Evolutionary conservation across 768 basidiomycete species (phyloP), one percentile per base, ranked within the genome.

Genomic region (Rhodotorula graminis): DNA sequence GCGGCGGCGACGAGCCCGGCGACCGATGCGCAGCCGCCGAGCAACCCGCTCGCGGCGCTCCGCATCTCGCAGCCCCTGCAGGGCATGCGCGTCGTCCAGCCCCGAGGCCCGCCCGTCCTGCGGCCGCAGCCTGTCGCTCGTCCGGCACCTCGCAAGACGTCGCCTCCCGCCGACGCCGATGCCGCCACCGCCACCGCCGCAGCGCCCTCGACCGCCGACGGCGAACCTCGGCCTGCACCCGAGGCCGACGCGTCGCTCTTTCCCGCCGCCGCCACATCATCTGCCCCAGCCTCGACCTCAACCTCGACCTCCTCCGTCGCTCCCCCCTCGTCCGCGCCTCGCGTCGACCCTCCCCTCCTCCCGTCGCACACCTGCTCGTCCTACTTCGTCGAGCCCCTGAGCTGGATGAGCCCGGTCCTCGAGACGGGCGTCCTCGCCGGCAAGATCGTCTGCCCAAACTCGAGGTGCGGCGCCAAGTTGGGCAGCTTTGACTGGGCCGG

Each of bases 401-500:
- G 90, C 84, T 99, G 95, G 96, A 99, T 99, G 95, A 88, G 92
- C 62, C 85, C 88, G 10, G 86, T 89, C 76, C 82, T 97, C 16
- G 84, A 87, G 49, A 81, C 83, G n/a, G 94, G 93, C 0, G 85
- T 88, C 57, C 82, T 94, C 50, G 86, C 88, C 0, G 96, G 96
- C 27, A 96, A 93, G 84, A 90, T 99, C 76, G 70, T 86, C 0
- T 99, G 96, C 77, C 96, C 96, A 8, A 95, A 94, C 81, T 85
- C 88, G 77, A 93, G 91, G 78, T 99, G 96, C 77, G 85, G 85
- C 6, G 88, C 87, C 37, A 99, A 99, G 82, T 84, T 99, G 27
- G 96, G 96, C 5, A 96, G 91, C 80, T 98, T 88, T 77, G 93
- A 96, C 80, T 99, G 96, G 96, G 92, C 93, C 10, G 95, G 95